phyloP scores from a whole-genome alignment of 2,329 filamentous ascomycete genomes.

The Juglanconis sp. region DNA sequence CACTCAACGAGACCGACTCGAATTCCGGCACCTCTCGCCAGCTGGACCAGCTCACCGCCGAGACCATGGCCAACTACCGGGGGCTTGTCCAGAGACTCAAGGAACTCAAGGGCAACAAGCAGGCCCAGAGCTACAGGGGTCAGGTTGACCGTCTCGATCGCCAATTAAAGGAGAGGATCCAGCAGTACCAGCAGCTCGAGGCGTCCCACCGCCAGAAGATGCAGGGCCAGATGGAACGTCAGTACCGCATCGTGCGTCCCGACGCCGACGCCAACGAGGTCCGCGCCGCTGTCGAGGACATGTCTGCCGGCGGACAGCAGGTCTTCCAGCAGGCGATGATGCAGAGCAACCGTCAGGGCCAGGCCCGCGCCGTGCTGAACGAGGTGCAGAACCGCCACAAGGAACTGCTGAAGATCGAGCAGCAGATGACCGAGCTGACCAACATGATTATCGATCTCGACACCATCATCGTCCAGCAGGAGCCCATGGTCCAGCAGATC shows the following conservation, averaged over 20 bases:
- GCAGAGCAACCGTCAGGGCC: conserved; percentile 74
- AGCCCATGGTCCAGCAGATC: conserved; percentile 74
- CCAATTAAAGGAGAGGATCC: conserved; percentile 75
- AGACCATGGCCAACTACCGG: conserved; percentile 82
- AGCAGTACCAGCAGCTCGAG: conserved; percentile 78
- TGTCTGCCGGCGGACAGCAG: conserved; percentile 66
- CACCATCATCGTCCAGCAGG: conserved; percentile 80
- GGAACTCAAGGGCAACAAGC: conserved; percentile 76
- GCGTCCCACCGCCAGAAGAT: conserved; percentile 75
- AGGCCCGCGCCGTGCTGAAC: conserved; percentile 73
- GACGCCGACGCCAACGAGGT: conserved; percentile 79
- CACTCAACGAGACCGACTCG: conserved; percentile 72
- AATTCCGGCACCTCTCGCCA: conserved; percentile 64
- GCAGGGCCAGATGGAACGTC: conserved; percentile 79
- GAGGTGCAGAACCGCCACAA: conserved; percentile 81
- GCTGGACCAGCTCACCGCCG: conserved; percentile 69
- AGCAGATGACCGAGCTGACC: conserved; percentile 81
- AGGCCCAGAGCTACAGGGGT: conserved; percentile 70
- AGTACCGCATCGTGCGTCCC: conserved; percentile 85
- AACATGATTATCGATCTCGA: conserved; percentile 90
- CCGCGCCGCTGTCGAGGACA: conserved; percentile 70
- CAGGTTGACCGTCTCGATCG: conserved; percentile 82
- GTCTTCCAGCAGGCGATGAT: conserved; percentile 87
- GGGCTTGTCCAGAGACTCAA: conserved; percentile 76
- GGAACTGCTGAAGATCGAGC: conserved; percentile 88